Evolutionary conservation across 176 grass and related monocot species (phyloP).

Genomic region (Cenchrus fungigraminus): DNA sequence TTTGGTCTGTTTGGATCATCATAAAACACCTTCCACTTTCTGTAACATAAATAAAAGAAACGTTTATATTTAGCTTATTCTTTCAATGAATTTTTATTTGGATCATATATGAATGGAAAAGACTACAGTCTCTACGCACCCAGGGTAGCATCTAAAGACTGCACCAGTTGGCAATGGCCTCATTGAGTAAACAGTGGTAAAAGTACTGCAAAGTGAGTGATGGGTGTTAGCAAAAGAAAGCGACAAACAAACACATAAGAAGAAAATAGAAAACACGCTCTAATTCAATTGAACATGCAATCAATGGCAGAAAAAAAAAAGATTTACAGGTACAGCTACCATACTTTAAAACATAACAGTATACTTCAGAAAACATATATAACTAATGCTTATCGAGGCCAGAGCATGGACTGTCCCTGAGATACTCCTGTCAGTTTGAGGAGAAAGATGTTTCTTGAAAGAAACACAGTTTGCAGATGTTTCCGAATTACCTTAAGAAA

Average conservation of each 20-base stretch:
- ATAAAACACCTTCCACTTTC: conserved; percentile 92
- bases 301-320: neutral
- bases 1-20: conserved; percentile 82
- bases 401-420: neutral
- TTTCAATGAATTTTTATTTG: neutral
- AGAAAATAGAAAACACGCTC: neutral
- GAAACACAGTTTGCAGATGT: neutral
- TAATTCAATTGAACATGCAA: neutral
- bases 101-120: neutral
- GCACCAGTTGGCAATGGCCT: conserved; percentile 87
- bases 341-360: neutral
- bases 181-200: conserved; percentile 96
- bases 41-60: conserved; percentile 44
- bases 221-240: conserved; percentile 10
- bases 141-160: conserved; percentile 90
- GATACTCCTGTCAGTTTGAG: neutral
- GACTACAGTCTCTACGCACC: conserved; percentile 49
- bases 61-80: neutral
- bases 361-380: neutral
- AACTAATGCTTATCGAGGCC: no score
- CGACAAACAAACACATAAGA: conserved; percentile 13
- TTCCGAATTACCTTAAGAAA: conserved; percentile 73
- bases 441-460: neutral
- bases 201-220: conserved; percentile 64
- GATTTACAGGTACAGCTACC: neutral